phyloP scores from a whole-genome alignment of 257 asterid species.

The Avicennia marina region DNA sequence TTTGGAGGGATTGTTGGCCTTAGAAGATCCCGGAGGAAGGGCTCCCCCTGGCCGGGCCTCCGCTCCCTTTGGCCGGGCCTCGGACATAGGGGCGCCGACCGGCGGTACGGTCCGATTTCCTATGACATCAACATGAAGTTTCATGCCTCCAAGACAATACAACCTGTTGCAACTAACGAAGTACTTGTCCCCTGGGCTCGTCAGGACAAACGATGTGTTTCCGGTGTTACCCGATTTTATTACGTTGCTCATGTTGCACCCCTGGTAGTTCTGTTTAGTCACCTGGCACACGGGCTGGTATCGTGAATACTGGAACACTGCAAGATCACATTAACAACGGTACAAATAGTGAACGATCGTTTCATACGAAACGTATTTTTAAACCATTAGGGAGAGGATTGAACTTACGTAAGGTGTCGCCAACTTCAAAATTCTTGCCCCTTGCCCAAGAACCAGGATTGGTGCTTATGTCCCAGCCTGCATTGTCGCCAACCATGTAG shows the following conservation, averaged over 20 bases:
- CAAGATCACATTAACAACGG: not conserved
- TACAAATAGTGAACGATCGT: not conserved
- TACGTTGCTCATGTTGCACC: conserved; percentile 64
- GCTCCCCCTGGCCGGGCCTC: conserved; percentile 17
- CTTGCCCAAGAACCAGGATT: conserved; percentile 63
- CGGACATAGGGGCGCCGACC: conserved; percentile 23
- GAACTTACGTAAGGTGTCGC: conserved; percentile 63
- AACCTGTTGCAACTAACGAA: conserved; percentile 63
- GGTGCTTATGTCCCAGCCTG: conserved; percentile 95
- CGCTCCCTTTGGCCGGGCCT: conserved; percentile 17
- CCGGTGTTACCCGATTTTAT: conserved; percentile 62
- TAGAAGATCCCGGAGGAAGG: conserved; percentile 53
- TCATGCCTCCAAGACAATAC: conserved; percentile 85
- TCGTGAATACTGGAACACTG: conserved; percentile 69
- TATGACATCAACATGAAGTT: conserved; percentile 48
- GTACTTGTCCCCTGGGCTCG: conserved; percentile 51
- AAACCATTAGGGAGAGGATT: not conserved
- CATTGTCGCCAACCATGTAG: conserved; percentile 58
- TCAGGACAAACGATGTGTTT: conserved; percentile 47
- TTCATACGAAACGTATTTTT: not conserved
- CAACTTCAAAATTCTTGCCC: conserved; percentile 47
- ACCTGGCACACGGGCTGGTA: conserved; percentile 59
- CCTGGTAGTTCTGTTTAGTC: conserved; percentile 37
- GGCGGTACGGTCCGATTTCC: conserved; percentile 27
- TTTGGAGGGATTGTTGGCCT: conserved; percentile 35